phyloP scores from a whole-genome alignment of 352 stramenopile species.

The Globisporangium canariense region DNA sequence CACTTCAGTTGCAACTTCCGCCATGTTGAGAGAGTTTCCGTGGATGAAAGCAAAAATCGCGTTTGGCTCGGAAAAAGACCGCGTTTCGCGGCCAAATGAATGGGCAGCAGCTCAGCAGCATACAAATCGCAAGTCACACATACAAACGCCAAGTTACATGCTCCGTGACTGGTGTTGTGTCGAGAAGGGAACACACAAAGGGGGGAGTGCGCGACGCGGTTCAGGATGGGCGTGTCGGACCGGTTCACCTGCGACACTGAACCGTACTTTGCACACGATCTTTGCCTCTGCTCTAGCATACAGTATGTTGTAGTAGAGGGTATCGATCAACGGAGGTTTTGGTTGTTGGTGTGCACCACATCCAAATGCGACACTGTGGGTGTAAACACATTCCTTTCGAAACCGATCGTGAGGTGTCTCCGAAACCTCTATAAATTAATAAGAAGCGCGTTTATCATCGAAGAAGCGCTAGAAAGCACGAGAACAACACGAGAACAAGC shows the following conservation, averaged over 20 bases:
- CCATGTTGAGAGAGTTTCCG: constrained; percentile 90
- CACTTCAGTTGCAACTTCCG: constrained; percentile 91
- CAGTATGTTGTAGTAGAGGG: not conserved
- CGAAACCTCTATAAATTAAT: too few species aligned
- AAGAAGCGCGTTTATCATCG: too few species aligned
- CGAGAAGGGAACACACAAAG: not conserved
- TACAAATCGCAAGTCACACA: constrained; percentile 60
- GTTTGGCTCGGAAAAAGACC: constrained; percentile 16
- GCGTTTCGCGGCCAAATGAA: constrained; percentile 60
- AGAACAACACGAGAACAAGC: not conserved
- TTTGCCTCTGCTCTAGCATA: not conserved
- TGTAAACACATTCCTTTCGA: too few species aligned
- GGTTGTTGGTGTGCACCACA: too few species aligned
- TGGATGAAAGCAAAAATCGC: constrained; percentile 63
- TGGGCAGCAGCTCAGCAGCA: constrained; percentile 69
- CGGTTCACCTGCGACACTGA: not conserved
- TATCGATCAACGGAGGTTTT: not conserved
- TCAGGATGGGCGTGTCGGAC: not conserved
- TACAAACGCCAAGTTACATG: constrained; percentile 38
- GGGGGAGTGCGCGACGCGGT: not conserved
- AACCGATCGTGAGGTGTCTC: too few species aligned
- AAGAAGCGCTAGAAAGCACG: constrained; percentile 6
- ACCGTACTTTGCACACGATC: constrained; percentile 8
- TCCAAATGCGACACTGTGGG: too few species aligned
- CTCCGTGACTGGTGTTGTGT: constrained; percentile 10